These are phyloP conservation scores for Aspergillus viridinutans DNA, from an alignment of 2,329 filamentous ascomycete species.

Conservation along the genomic window DNA sequence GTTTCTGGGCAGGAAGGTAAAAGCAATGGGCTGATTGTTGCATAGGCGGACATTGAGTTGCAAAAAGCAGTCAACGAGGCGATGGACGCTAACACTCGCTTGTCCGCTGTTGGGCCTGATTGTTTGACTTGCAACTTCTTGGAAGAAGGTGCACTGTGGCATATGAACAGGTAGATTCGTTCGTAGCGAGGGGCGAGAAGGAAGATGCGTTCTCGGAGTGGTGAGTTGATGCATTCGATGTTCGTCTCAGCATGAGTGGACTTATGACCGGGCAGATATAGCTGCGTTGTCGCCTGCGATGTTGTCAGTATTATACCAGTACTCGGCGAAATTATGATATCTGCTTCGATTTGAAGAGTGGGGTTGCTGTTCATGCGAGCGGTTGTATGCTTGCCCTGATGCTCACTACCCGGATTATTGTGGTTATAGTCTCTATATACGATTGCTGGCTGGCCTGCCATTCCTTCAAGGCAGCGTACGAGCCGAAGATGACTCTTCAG, in stretches of 20 bases:
- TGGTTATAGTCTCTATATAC: constrained; percentile 25
- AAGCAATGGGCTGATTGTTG: constrained; percentile 13
- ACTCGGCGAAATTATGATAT: constrained; percentile 66
- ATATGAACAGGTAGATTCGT: constrained; percentile 63
- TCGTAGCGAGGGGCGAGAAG: constrained; percentile 60
- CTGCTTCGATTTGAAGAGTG: constrained; percentile 41
- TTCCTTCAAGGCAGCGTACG: constrained; percentile 16
- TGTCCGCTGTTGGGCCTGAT: constrained; percentile 6
- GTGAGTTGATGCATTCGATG: constrained; percentile 28
- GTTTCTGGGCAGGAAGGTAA: constrained; percentile 26
- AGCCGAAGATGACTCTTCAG: constrained; percentile 23
- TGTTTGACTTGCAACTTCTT: constrained; percentile 19
- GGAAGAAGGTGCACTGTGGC: constrained; percentile 21
- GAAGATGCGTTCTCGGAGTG: constrained; percentile 54
- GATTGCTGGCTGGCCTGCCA: constrained; percentile 8
- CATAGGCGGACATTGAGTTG: constrained; percentile 11
- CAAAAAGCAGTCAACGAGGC: constrained; percentile 23
- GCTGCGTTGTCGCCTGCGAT: constrained; percentile 68
- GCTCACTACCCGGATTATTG: neutral
- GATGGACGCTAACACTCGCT: constrained; percentile 12
- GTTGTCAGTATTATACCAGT: constrained; percentile 68
- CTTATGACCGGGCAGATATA: constrained; percentile 60
- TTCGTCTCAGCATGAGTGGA: constrained; percentile 4
- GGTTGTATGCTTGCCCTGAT: neutral
- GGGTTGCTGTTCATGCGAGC: neutral